These are phyloP conservation scores for Ilyonectria robusta DNA, from an alignment of 2,329 filamentous ascomycete genomes.

Conservation along the genomic window DNA sequence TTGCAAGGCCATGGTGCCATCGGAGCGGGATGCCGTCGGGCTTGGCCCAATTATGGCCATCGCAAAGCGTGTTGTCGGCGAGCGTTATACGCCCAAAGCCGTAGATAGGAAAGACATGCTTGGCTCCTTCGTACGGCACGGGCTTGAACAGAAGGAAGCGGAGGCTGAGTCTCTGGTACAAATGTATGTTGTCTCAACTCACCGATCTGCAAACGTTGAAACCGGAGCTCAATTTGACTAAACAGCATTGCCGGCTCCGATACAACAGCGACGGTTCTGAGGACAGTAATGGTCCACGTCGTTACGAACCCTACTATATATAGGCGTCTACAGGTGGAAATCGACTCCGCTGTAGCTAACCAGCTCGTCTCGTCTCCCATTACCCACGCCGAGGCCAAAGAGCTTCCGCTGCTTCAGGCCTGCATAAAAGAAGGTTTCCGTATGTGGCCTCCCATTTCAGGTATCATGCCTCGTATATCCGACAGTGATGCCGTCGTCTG, in stretches of 20 bases:
- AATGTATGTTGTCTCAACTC: not conserved
- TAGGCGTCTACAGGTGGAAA: conserved; percentile 12
- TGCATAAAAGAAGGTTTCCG: conserved; percentile 23
- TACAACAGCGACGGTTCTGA: conserved; percentile 14
- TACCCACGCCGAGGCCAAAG: conserved; percentile 4
- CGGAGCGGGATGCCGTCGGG: conserved; percentile 22
- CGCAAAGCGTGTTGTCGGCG: conserved; percentile 12
- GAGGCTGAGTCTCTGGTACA: conserved; percentile 22
- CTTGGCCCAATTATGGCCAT: conserved; percentile 20
- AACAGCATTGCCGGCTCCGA: conserved; percentile 26
- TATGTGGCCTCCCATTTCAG: conserved; percentile 22
- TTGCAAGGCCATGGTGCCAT: conserved; percentile 19
- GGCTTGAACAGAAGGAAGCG: conserved; percentile 12
- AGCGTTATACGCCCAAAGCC: conserved; percentile 2
- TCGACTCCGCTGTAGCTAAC: not conserved
- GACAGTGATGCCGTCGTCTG: conserved; percentile 15
- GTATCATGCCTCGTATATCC: conserved; percentile 19
- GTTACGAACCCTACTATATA: conserved; percentile 5
- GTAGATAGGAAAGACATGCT: conserved; percentile 18
- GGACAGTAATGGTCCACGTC: conserved; percentile 11
- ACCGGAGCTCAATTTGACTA: not conserved
- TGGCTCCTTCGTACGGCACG: conserved; percentile 22
- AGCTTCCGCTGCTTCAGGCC: conserved; percentile 13
- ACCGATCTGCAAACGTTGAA: not conserved
- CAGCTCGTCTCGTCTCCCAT: conserved; percentile 1